Evolutionary conservation across 2,329 filamentous ascomycete species (phyloP).

Genomic region (Geosmithia putterillii): DNA sequence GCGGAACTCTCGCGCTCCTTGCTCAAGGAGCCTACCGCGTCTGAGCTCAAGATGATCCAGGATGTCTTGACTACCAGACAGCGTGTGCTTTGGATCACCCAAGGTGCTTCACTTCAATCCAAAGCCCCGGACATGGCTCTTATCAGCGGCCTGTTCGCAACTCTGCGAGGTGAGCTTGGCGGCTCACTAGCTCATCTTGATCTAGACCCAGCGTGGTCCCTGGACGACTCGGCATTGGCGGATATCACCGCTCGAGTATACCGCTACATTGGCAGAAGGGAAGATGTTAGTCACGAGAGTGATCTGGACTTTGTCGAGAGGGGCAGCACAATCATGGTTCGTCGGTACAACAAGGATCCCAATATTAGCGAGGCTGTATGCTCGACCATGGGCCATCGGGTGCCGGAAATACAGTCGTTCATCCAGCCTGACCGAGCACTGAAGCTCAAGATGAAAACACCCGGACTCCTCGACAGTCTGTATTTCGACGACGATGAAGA

Average conservation of each 20-base stretch:
- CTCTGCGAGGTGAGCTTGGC: neutral
- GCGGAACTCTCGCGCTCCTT: neutral
- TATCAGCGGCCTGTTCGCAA: neutral
- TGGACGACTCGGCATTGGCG: neutral
- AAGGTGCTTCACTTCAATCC: neutral
- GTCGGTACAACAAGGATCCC: neutral
- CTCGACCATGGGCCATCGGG: neutral
- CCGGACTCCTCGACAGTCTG: constrained; percentile 2
- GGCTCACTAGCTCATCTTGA: neutral
- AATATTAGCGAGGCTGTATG: neutral
- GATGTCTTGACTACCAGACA: neutral
- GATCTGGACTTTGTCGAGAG: neutral
- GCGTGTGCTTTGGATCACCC: neutral
- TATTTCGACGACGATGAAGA: neutral
- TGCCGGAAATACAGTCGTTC: neutral
- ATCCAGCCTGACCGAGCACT: neutral
- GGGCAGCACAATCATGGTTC: neutral
- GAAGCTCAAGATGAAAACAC: neutral
- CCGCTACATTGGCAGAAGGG: neutral
- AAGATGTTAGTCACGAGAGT: neutral
- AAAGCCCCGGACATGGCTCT: neutral
- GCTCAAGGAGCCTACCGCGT: neutral
- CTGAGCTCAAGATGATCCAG: neutral
- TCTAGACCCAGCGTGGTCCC: neutral
- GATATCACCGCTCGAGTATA: neutral